These are phyloP conservation scores for Dictyostelium brefeldianum DNA, from an alignment of 78 protist species.

Conservation along the genomic window DNA sequence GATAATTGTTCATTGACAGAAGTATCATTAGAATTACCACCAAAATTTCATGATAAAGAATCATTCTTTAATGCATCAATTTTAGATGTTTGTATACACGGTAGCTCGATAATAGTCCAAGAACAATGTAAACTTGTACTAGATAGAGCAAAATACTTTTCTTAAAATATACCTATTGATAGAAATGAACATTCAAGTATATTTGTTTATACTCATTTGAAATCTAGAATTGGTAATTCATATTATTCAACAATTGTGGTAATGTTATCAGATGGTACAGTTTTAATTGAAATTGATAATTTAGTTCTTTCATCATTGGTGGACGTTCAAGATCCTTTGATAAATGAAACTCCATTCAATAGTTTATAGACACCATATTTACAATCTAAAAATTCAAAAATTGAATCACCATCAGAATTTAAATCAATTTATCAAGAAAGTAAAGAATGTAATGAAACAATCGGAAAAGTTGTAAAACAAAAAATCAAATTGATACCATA, in stretches of 20 bases:
- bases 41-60: too few relatives aligned
- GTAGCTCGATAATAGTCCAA: conserved; percentile 3
- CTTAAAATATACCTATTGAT: not conserved
- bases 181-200: not conserved
- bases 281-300: not conserved
- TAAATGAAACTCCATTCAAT: not conserved
- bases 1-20: too few relatives aligned
- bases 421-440: conserved; percentile 4
- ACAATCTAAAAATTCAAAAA: not conserved
- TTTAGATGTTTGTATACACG: conserved; percentile 34
- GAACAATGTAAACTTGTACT: conserved; percentile 20
- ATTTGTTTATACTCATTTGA: not conserved
- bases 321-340: not conserved
- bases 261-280: conserved; percentile 10
- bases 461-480: too few relatives aligned
- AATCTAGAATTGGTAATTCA: not conserved
- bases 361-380: not conserved
- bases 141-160: conserved; percentile 25
- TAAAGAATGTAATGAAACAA: too few relatives aligned
- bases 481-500: too few relatives aligned
- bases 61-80: conserved; percentile 5
- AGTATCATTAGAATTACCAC: too few relatives aligned
- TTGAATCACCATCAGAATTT: not conserved
- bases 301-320: not conserved
- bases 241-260: not conserved